A percentile compares a stretch with the other conserved stretches of the same genome.
phyloP scores from a whole-genome alignment of 192 early-diverging fungal species.

The Backusella macrospora region DNA sequence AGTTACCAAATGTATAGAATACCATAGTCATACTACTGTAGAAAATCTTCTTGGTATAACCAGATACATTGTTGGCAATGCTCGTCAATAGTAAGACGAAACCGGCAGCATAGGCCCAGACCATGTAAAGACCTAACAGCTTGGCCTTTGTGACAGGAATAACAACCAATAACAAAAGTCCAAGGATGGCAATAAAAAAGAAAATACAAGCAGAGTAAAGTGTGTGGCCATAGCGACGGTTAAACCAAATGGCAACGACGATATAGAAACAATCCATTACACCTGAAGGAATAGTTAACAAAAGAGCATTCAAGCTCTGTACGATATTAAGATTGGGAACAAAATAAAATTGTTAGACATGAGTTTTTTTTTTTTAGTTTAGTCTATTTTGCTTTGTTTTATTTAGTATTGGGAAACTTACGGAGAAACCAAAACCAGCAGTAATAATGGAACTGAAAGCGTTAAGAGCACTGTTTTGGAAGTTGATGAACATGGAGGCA shows the following conservation, averaged over 20 bases:
- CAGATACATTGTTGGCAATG: constrained; percentile 26
- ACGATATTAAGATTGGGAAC: no score
- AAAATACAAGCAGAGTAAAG: constrained; percentile 15
- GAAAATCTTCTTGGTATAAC: constrained; percentile 38
- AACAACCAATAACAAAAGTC: constrained; percentile 25
- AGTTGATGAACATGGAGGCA: constrained; percentile 24
- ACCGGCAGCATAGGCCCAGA: constrained; percentile 21
- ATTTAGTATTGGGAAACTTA: background rate
- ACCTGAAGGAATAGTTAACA: constrained; percentile 29
- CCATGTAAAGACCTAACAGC: constrained; percentile 22
- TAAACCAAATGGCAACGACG: constrained; percentile 20
- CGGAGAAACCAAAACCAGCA: constrained; percentile 23
- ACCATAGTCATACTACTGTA: constrained; percentile 17
- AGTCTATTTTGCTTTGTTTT: background rate
- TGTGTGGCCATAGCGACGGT: constrained; percentile 22
- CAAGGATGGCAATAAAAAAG: constrained; percentile 9
- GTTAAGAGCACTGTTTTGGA: constrained; percentile 16
- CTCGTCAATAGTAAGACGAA: constrained; percentile 20
- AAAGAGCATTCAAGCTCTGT: constrained; percentile 29
- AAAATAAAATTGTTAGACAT: constrained; percentile 2
- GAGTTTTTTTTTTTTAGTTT: constrained; percentile 8
- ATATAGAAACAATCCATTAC: constrained; percentile 15
- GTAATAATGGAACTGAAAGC: constrained; percentile 21
- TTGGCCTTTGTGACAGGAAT: constrained; percentile 21
- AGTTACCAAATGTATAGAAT: constrained; percentile 32